These are phyloP conservation scores for Ogataea chonburiensis DNA, from an alignment of 805 yeast species.

Conservation along the genomic window DNA sequence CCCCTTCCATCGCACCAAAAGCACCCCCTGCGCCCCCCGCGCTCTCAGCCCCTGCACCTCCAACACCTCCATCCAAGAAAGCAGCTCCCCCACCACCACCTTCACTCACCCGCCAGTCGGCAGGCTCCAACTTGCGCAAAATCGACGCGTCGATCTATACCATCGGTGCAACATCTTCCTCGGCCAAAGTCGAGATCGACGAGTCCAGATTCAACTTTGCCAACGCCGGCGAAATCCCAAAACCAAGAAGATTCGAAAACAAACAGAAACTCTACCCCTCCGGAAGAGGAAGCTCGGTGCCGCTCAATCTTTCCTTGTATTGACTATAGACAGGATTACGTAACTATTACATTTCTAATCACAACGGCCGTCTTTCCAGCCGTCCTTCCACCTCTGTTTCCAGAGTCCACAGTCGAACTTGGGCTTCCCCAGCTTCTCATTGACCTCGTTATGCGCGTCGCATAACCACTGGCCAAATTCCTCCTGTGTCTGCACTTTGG, in stretches of 20 bases:
- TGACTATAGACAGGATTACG: constrained; percentile 2
- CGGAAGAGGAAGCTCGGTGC: constrained; percentile 92
- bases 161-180: constrained; percentile 41
- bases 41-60: constrained; percentile 13
- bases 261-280: constrained; percentile 84
- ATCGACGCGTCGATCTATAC: constrained; percentile 68
- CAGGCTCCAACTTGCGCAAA: constrained; percentile 53
- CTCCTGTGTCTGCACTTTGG: constrained; percentile 64
- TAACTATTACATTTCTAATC: constrained; percentile 32
- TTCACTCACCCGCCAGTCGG: constrained; percentile 44
- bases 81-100: constrained; percentile 36
- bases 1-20: constrained; percentile 7
- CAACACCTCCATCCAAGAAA: constrained; percentile 15
- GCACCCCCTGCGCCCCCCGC: constrained; percentile 23
- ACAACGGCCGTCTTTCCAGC: constrained; percentile 73
- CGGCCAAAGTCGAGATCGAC: constrained; percentile 50
- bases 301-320: constrained; percentile 56
- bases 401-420: constrained; percentile 83
- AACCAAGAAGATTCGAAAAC: constrained; percentile 78
- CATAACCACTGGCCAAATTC: constrained; percentile 89
- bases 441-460: constrained; percentile 94
- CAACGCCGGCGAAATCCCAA: constrained; percentile 71
- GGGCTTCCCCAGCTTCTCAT: constrained; percentile 80
- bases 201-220: constrained; percentile 71
- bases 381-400: constrained; percentile 94